phyloP scores from a whole-genome alignment of 768 basidiomycete species.

The Podaxis mareebaensis region DNA sequence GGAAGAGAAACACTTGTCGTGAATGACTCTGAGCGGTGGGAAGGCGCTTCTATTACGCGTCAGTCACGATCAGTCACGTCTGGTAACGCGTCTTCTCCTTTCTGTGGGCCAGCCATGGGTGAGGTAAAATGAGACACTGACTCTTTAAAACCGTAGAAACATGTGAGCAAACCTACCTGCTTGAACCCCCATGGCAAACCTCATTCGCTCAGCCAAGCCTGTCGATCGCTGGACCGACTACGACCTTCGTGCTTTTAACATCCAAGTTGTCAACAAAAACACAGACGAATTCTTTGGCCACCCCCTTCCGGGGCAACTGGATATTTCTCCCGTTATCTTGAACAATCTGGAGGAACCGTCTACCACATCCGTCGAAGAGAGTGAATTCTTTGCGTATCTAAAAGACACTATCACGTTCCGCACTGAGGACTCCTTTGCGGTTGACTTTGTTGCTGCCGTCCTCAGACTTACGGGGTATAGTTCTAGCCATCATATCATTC shows the following conservation, averaged over 20 bases:
- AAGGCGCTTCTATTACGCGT: conserved; percentile 8
- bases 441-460: background rate
- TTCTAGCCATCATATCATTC: background rate
- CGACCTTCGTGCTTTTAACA: background rate
- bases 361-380: background rate
- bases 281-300: background rate
- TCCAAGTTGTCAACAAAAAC: background rate
- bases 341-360: background rate
- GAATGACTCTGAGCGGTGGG: conserved; percentile 6
- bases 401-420: background rate
- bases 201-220: background rate
- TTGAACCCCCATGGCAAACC: background rate
- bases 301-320: too few relatives aligned
- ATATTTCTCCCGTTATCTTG: background rate
- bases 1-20: background rate
- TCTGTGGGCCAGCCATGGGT: too few relatives aligned
- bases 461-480: background rate
- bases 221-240: background rate
- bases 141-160: too few relatives aligned
- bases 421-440: background rate
- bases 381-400: background rate
- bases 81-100: conserved; percentile 5
- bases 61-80: conserved; percentile 12
- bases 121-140: too few relatives aligned
- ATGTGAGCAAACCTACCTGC: too few relatives aligned